Evolutionary conservation across 1,284 basidiomycete species (phyloP).

Genomic region (Melampsora larici-populina): DNA sequence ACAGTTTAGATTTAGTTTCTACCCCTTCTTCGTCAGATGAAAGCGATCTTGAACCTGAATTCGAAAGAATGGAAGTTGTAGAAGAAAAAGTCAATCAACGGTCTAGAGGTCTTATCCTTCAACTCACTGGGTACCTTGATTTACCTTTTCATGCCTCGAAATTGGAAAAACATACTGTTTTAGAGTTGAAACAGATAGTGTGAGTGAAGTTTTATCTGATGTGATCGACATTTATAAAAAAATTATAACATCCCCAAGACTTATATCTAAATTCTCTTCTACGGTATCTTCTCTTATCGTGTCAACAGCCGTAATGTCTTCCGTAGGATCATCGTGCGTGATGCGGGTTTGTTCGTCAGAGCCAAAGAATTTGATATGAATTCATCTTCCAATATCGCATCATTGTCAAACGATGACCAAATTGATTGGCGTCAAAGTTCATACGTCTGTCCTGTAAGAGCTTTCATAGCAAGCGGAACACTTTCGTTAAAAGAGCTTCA

Average conservation of each 20-base stretch:
- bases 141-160: not conserved
- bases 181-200: slow-evolving; percentile 34
- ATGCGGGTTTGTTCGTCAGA: slow-evolving; percentile 40
- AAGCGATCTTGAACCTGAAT: not conserved
- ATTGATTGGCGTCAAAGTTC: slow-evolving; percentile 9
- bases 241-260: no score
- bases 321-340: slow-evolving; percentile 29
- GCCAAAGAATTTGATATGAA: slow-evolving; percentile 25
- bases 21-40: slow-evolving; percentile 25
- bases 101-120: not conserved
- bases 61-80: not conserved
- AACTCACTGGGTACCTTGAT: not conserved
- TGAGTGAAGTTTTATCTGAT: not conserved
- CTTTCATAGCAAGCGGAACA: slow-evolving; percentile 16
- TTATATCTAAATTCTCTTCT: not conserved
- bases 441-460: slow-evolving; percentile 34
- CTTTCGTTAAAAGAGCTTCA: slow-evolving; percentile 37
- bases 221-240: no score
- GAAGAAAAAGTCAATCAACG: not conserved
- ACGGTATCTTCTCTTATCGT: not conserved
- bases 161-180: not conserved
- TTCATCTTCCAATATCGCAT: not conserved
- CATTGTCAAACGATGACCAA: not conserved
- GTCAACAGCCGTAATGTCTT: slow-evolving; percentile 26
- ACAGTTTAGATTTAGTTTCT: not conserved